A percentile compares a stretch with the other conserved stretches of the same genome.
phyloP scores from a whole-genome alignment of 345 rosid genomes.

The Brassica cretica region DNA sequence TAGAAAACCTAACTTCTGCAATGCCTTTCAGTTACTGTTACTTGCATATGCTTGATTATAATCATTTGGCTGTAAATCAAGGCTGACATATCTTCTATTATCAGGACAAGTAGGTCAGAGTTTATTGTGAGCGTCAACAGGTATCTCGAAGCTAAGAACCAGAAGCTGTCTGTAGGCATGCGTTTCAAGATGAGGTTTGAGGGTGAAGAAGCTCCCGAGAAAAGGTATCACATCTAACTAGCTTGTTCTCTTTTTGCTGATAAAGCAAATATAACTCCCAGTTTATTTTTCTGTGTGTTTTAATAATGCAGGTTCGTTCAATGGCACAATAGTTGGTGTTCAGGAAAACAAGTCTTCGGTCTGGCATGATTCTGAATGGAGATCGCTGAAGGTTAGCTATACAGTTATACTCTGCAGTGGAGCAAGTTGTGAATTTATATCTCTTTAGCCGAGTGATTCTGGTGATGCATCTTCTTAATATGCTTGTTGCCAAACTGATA shows the following conservation, averaged over 20 bases:
- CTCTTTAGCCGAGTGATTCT: not conserved
- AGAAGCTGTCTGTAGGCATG: conserved; percentile 93
- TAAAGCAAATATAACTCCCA: conserved; percentile 1
- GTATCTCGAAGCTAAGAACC: conserved; percentile 83
- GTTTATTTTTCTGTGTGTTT: not conserved
- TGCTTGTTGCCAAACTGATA: conserved; percentile 17
- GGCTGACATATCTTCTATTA: conserved; percentile 34
- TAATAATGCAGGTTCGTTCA: conserved; percentile 74
- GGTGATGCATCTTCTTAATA: conserved; percentile 17
- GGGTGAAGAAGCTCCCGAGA: conserved; percentile 98
- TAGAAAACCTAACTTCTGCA: not conserved
- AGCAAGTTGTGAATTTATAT: conserved; percentile 10
- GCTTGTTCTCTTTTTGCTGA: conserved; percentile 4
- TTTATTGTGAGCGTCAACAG: conserved; percentile 89
- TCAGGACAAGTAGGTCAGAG: conserved; percentile 96
- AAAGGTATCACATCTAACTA: conserved; percentile 60
- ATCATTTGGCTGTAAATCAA: not conserved
- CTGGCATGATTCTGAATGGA: conserved; percentile 97
- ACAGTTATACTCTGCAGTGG: conserved; percentile 20
- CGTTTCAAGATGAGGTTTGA: conserved; percentile 99
- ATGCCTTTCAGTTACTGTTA: conserved; percentile 7
- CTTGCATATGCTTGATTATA: conserved; percentile 19
- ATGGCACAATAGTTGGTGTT: conserved; percentile 96
- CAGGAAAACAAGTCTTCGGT: conserved; percentile 67
- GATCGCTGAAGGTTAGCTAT: conserved; percentile 80